Evolutionary conservation across 2,329 filamentous ascomycete genomes (phyloP).

Genomic region (Annulohypoxylon truncatum): DNA sequence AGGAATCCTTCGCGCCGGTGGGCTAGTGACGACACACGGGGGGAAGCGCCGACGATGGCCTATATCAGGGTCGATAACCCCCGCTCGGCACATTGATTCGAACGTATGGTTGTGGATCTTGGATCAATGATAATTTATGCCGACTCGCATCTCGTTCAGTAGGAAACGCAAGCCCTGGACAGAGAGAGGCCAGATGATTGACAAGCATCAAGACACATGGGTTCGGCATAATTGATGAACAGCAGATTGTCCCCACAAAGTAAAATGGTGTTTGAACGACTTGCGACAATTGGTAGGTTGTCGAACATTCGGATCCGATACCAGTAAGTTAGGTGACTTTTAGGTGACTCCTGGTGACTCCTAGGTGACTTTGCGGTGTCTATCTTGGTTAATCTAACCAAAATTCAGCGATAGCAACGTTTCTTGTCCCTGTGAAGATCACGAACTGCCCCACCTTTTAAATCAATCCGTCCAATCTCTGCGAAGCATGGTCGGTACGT

Average conservation of each 20-base stretch:
- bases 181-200: background rate
- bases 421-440: conserved; percentile 35
- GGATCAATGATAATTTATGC: conserved; percentile 15
- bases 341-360: conserved; percentile 21
- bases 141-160: background rate
- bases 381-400: conserved; percentile 7
- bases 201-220: conserved; percentile 7
- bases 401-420: conserved; percentile 5
- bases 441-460: background rate
- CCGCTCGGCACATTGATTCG: conserved; percentile 14
- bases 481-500: conserved; percentile 11
- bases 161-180: background rate
- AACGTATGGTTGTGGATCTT: conserved; percentile 4
- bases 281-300: conserved; percentile 7
- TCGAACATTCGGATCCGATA: conserved; percentile 7
- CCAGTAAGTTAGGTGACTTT: conserved; percentile 11
- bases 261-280: background rate
- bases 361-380: conserved; percentile 15
- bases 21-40: conserved; percentile 9
- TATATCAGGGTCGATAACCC: background rate
- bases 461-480: conserved; percentile 21
- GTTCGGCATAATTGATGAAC: conserved; percentile 14
- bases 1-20: conserved; percentile 2
- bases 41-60: conserved; percentile 19
- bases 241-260: conserved; percentile 1